Base-by-base conservation (phyloP, 495 filamentous ascomycete genomes). In the Cetradonia linearis region DNA sequence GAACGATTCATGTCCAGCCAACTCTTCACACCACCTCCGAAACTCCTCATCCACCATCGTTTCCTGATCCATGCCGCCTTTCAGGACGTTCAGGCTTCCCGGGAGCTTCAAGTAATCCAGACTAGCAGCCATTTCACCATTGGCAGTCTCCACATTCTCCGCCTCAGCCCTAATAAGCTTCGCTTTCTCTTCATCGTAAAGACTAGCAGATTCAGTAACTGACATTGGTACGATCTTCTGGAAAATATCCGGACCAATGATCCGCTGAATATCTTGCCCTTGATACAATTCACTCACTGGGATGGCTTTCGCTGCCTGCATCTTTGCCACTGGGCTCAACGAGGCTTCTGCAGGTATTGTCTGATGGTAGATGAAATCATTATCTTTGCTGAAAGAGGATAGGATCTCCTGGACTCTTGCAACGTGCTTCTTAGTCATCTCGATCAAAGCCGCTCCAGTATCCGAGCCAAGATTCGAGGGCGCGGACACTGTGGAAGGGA, bases 151-250 rank as follows among this genome's bases (percentile, higher is more conserved):
- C 8, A 93, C 89, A 63, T 86, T 85, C 71, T 97, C 93, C 2
- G 89, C 89, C 70, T 98, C 93, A 2, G 93, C 94, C 34, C 93
- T 83, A 34, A 96, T 84, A 40, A 98, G 74, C 72, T 97, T 97
- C 23, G 94, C 93, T 70, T 97, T 98, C 71, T 98, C 93, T 73
- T 98, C 93, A 68, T 97, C 93, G 70, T 98, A 98, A 64, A 97
- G 74, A 70, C 91, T 96, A 33, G 93, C 93, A 36, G 89, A 93
- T 70, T 98, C 91, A 6, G 93, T 98, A 9, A 98, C 92, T 8
- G 89, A 87, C 79, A 96, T 89, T 2, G 93, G 93, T 13, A 97
- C 90, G 57, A 98, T 93, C 68, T 92, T 95, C 60, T 93, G 84
- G 74, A 98, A 98, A 58, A 98, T 87, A 73, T 97, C 94, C 1